Conservation (phyloP, 805 yeast species). For the Sugiyamaella chiloensis region DNA sequence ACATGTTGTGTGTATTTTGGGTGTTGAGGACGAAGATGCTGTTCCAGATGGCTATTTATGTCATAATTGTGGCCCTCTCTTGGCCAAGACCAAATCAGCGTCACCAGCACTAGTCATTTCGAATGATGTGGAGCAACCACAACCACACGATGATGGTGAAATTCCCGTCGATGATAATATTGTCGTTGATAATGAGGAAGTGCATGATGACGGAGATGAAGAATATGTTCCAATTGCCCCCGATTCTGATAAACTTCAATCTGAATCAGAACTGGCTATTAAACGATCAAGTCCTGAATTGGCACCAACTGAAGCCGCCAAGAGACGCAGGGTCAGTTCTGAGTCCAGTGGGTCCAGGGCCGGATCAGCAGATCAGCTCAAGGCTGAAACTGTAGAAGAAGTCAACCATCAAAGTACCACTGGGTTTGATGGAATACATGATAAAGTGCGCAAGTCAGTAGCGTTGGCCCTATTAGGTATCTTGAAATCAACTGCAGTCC, state of each 20-base stretch:
- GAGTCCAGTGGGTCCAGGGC: not conserved
- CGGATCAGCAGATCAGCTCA: not conserved
- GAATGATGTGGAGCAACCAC: not conserved
- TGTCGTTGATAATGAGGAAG: not conserved
- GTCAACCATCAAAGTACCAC: not conserved
- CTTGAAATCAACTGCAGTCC: constrained; percentile 41
- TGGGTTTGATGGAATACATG: constrained; percentile 15
- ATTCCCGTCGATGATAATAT: not conserved
- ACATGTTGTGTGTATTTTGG: constrained; percentile 61
- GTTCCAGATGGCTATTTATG: constrained; percentile 57
- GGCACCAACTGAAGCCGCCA: not conserved
- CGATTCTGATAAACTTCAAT: constrained; percentile 4
- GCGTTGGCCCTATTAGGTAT: constrained; percentile 47
- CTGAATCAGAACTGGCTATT: not conserved
- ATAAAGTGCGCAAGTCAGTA: constrained; percentile 44
- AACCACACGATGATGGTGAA: too few relatives aligned
- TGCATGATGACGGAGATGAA: constrained; percentile 19
- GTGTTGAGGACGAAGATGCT: constrained; percentile 36
- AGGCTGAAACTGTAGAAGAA: not conserved
- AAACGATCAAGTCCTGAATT: not conserved
- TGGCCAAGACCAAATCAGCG: not conserved
- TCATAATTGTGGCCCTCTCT: constrained; percentile 45
- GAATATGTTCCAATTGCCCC: constrained; percentile 22
- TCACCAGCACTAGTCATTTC: not conserved
- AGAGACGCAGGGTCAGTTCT: not conserved